These are phyloP conservation scores for Austroboletus niveus DNA, from an alignment of 1,284 basidiomycete species.

Conservation along the genomic window DNA sequence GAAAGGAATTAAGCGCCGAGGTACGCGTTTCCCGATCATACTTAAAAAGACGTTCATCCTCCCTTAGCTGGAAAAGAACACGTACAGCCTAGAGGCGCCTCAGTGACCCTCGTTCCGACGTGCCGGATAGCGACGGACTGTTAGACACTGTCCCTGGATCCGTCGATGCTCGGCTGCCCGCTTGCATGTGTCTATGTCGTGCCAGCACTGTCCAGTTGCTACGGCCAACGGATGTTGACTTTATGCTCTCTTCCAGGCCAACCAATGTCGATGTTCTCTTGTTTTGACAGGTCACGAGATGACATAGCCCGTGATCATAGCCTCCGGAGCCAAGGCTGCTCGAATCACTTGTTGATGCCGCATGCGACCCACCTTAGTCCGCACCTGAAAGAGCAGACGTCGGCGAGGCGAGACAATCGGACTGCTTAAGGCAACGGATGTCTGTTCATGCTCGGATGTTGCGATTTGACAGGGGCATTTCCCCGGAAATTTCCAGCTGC, in stretches of 20 bases:
- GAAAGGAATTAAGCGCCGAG: constrained; percentile 73
- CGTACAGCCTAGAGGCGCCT: constrained; percentile 38
- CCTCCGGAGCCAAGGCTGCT: too few species aligned
- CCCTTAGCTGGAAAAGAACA: constrained; percentile 39
- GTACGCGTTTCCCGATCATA: constrained; percentile 35
- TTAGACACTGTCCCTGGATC: too few species aligned
- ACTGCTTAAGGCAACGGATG: too few species aligned
- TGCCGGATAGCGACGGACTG: too few species aligned
- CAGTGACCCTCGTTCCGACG: constrained; percentile 7
- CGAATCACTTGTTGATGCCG: too few species aligned
- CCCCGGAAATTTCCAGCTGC: too few species aligned
- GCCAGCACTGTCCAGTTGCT: not conserved
- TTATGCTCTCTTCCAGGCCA: not conserved
- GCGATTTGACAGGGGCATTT: too few species aligned
- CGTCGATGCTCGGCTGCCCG: not conserved
- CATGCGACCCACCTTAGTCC: too few species aligned
- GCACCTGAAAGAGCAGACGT: too few species aligned
- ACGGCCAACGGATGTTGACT: not conserved
- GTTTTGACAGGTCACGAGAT: not conserved
- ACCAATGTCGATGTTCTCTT: not conserved
- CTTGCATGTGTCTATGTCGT: not conserved
- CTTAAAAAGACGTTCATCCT: not conserved
- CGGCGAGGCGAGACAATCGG: too few species aligned
- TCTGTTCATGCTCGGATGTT: too few species aligned
- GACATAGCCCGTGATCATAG: not conserved